Evolutionary conservation across 2,329 filamentous ascomycete species (phyloP), one percentile per base, ranked within the genome.

Genomic region (Aspergillus proliferans): DNA sequence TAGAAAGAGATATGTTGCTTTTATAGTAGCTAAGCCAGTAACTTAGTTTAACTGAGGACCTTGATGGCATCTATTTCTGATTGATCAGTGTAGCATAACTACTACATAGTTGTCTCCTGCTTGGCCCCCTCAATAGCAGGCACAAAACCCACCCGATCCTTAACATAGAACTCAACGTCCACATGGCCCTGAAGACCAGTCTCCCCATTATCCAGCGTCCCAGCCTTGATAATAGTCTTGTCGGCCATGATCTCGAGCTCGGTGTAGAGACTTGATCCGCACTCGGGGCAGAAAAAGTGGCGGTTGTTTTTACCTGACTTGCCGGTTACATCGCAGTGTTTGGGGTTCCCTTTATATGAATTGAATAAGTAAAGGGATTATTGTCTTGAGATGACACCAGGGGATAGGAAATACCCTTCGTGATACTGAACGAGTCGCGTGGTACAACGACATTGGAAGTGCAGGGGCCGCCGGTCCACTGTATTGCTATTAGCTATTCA

Each of bases 361-460:
- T 12, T 5, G 4, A 30, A 30, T 12, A 12, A 30, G 26, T 12
- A 2, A 30, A 12, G 7, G 22, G 22, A 5, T 60, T 60, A 12
- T 73, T 18, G n/a, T 70, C 70, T 3, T 76, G 68, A 3, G 81
- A 71, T 3, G 80, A 28, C 26, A 30, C 26, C 10, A 2, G 9
- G 26, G 10, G 9, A 77, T 71, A 15, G 73, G 68, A 15, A 8
- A 28, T 42, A 73, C 75, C 78, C 57, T 78, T 75, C 44, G 71
- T 77, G 22, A 81, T 66, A 30, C 69, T 69, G 63, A 81, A 78
- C 19, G 62, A 62, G 7, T 61, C 60, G 14, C 74, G 70, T 3
- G 76, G 68, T 2, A 81, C 71, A 2, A 80, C 68, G 8, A 71
- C 71, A 58, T 81, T 82, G 58, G 77, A 75, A 26, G 78, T 80